A percentile compares a stretch with the other conserved stretches of the same genome.
Evolutionary conservation across 176 grass and related monocot genomes (phyloP).

Genomic region (Carex scoparia): DNA sequence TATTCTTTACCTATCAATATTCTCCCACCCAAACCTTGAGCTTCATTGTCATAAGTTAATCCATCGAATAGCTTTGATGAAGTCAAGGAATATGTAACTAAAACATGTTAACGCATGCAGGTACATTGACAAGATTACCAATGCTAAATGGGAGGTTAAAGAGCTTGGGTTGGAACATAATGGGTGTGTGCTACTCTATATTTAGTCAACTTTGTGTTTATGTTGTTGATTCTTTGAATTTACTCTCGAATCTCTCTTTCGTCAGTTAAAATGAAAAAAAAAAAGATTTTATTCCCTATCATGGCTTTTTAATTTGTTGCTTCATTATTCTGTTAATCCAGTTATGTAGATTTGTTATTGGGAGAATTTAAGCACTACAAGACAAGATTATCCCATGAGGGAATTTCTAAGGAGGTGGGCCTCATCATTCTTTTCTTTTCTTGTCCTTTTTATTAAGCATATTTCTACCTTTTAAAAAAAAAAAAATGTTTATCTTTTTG

Average conservation of each 20-base stretch:
- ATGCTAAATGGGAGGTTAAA: constrained; percentile 99
- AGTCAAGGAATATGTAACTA: constrained; percentile 13
- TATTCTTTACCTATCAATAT: neutral
- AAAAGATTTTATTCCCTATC: neutral
- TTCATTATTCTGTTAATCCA: constrained; percentile 32
- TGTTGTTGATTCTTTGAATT: constrained; percentile 17
- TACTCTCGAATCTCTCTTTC: neutral
- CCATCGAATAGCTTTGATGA: neutral
- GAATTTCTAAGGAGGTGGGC: constrained; percentile 84
- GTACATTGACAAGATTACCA: constrained; percentile 93
- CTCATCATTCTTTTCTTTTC: neutral
- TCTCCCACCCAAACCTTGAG: neutral
- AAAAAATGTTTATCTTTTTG: neutral
- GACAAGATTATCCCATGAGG: constrained; percentile 92
- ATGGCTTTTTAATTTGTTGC: neutral
- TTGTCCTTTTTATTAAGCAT: constrained; percentile 6
- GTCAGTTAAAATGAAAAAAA: constrained; percentile 1
- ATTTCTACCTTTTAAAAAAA: neutral
- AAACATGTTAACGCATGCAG: constrained; percentile 38
- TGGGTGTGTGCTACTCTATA: constrained; percentile 58
- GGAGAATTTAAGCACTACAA: constrained; percentile 99
- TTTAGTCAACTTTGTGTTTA: constrained; percentile 3
- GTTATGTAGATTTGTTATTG: constrained; percentile 94
- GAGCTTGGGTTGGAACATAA: constrained; percentile 99
- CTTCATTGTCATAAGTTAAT: neutral